phyloP scores from a whole-genome alignment of 2,329 filamentous ascomycete genomes.

The Acrodontium crateriforme region DNA sequence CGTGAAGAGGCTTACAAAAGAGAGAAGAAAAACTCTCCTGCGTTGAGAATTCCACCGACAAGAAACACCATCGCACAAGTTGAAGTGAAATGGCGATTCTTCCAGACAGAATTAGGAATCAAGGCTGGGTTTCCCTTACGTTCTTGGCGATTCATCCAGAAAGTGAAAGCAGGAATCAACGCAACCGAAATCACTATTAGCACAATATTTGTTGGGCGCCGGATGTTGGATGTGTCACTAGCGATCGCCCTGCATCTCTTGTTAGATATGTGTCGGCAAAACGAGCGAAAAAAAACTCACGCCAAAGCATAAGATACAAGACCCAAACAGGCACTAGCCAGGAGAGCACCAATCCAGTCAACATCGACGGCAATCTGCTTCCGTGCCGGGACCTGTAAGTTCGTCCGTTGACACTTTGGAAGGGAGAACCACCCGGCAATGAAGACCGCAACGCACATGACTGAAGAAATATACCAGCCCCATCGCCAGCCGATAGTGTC shows the following conservation, averaged over 20 bases:
- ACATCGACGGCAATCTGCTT: slow-evolving; percentile 29
- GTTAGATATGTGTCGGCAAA: too few species aligned
- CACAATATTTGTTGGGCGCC: slow-evolving; percentile 11
- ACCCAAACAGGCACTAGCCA: too few species aligned
- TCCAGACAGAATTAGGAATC: slow-evolving; percentile 51
- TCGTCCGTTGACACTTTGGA: slow-evolving; percentile 16
- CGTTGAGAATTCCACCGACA: slow-evolving; percentile 26
- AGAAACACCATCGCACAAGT: slow-evolving; percentile 36
- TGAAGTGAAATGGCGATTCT: slow-evolving; percentile 39
- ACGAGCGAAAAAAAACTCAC: too few species aligned
- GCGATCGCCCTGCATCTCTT: too few species aligned
- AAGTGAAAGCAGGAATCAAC: slow-evolving; percentile 36
- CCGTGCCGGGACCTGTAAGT: too few species aligned
- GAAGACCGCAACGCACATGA: slow-evolving; percentile 27
- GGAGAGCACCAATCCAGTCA: slow-evolving; percentile 38
- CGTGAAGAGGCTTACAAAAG: too few species aligned
- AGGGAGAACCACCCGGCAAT: slow-evolving; percentile 25
- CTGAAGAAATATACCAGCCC: slow-evolving; percentile 36
- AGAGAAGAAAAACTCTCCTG: slow-evolving; percentile 25
- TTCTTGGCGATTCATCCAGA: slow-evolving; percentile 41
- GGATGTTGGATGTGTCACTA: slow-evolving; percentile 10
- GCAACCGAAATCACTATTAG: slow-evolving; percentile 32
- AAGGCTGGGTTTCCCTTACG: slow-evolving; percentile 36
- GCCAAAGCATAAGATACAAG: too few species aligned
- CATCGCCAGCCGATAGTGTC: slow-evolving; percentile 37